Evolutionary conservation across 202 grass and related monocot species (phyloP).

Genomic region (Setaria viridis): DNA sequence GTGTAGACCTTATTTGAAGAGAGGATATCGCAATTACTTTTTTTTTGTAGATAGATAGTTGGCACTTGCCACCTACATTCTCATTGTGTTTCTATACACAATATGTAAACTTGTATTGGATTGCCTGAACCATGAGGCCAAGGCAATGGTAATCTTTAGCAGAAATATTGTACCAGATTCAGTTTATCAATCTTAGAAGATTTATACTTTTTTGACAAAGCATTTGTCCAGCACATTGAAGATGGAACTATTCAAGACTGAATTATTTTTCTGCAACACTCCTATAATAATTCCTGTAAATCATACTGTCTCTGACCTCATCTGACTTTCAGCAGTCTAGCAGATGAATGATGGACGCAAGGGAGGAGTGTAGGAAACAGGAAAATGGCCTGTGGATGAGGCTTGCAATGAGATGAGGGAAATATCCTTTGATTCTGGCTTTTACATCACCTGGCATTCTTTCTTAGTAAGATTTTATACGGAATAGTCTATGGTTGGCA

Average conservation of each 20-base stretch:
- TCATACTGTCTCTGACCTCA: neutral
- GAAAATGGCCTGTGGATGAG: too few species aligned
- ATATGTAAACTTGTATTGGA: neutral
- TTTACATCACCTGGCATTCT: too few species aligned
- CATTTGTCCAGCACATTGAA: neutral
- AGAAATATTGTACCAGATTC: neutral
- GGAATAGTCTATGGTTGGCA: neutral
- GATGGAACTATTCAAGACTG: neutral
- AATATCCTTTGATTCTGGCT: too few species aligned
- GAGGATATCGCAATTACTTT: neutral
- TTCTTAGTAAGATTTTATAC: too few species aligned
- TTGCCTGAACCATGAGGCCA: neutral
- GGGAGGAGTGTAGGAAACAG: too few species aligned
- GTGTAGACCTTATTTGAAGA: neutral
- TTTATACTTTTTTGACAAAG: neutral
- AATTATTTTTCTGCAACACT: neutral
- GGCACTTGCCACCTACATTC: neutral
- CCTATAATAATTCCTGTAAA: neutral
- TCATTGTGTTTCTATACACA: neutral
- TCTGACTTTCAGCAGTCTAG: neutral
- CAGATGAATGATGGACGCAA: neutral
- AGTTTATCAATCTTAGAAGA: neutral
- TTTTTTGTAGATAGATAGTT: constrained; percentile 20
- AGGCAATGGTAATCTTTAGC: neutral
- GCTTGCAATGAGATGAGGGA: neutral